phyloP scores from a whole-genome alignment of 2,329 filamentous ascomycete genomes.

The Cylindrodendrum hubeiense region DNA sequence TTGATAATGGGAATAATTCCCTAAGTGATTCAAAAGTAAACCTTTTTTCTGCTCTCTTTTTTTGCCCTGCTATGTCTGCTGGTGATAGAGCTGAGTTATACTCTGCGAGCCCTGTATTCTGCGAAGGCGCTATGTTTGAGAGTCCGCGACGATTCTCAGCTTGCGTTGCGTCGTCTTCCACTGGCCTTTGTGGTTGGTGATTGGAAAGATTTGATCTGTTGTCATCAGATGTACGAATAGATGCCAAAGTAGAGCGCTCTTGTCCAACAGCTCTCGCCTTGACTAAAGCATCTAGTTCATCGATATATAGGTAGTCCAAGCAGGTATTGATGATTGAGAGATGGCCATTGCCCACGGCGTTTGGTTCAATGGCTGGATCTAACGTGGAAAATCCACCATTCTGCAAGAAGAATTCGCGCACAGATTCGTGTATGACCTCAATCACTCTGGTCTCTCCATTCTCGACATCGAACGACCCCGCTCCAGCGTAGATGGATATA shows the following conservation, averaged over 20 bases:
- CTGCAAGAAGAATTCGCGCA: slow-evolving; percentile 19
- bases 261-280: not conserved
- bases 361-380: fast-evolving
- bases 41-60: too few relatives aligned
- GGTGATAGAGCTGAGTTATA: too few relatives aligned
- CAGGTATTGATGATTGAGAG: slow-evolving; percentile 19
- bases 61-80: too few relatives aligned
- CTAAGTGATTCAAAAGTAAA: too few relatives aligned
- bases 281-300: slow-evolving; percentile 22
- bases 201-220: not conserved
- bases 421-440: slow-evolving; percentile 25
- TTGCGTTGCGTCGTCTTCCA: too few relatives aligned
- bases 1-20: too few relatives aligned
- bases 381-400: not conserved
- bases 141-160: too few relatives aligned
- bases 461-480: slow-evolving; percentile 25
- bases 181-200: too few relatives aligned
- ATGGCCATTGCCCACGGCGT: slow-evolving; percentile 4
- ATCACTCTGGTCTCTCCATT: slow-evolving; percentile 23
- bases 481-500: slow-evolving; percentile 14
- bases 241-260: not conserved
- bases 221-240: not conserved
- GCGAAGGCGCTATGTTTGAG: too few relatives aligned
- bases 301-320: slow-evolving; percentile 23
- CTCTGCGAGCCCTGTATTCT: too few relatives aligned